Percentiles rank a stretch among this genome's conserved stretches.
Evolutionary conservation across 2,329 filamentous ascomycete species (phyloP).

Genomic region (Aciculosporium take): DNA sequence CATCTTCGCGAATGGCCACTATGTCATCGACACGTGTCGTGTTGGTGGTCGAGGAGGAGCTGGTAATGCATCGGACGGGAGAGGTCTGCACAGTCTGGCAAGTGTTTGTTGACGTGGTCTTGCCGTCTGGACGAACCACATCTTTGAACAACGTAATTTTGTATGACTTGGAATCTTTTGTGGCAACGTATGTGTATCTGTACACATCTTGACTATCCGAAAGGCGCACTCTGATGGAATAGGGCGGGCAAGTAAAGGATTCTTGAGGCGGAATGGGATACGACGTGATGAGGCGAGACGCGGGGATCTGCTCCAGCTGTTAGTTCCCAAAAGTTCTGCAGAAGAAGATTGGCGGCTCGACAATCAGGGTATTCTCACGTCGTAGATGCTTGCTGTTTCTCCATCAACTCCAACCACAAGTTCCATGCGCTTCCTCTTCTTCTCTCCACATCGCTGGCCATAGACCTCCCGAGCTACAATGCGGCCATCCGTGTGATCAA

Average conservation of each 20-base stretch:
- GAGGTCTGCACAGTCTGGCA: constrained; percentile 28
- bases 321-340: not conserved
- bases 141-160: constrained; percentile 48
- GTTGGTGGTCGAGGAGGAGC: constrained; percentile 14
- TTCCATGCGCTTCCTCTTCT: constrained; percentile 49
- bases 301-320: constrained; percentile 34
- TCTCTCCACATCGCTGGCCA: constrained; percentile 41
- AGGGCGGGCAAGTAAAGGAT: constrained; percentile 46
- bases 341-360: not conserved
- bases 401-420: constrained; percentile 50
- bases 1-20: constrained; percentile 44
- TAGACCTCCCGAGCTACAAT: constrained; percentile 48
- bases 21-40: constrained; percentile 23
- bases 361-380: constrained; percentile 40
- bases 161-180: constrained; percentile 29
- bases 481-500: constrained; percentile 35
- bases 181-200: constrained; percentile 49
- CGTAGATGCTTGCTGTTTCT: constrained; percentile 51
- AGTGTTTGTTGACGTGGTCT: constrained; percentile 35
- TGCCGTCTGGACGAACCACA: constrained; percentile 33
- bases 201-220: constrained; percentile 32
- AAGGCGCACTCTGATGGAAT: constrained; percentile 40
- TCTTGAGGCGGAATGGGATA: constrained; percentile 54
- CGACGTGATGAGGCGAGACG: constrained; percentile 48
- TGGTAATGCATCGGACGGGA: constrained; percentile 21